A percentile compares a stretch with the other conserved stretches of the same genome.
Conservation (phyloP, 306 rosid genomes). For the Vicia villosa region DNA sequence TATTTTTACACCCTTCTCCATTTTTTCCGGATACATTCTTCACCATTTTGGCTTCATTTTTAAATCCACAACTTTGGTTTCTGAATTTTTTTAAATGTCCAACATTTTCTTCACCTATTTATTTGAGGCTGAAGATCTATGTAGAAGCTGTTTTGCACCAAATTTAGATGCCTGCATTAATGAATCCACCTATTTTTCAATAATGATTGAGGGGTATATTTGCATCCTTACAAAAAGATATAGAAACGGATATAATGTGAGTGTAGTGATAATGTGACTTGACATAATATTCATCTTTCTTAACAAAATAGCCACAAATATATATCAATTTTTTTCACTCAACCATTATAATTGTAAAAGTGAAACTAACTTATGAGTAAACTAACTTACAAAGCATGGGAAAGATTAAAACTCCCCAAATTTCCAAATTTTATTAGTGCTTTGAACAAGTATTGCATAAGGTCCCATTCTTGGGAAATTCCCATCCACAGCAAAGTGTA, state of each 20-base stretch:
- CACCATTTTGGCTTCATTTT: too few relatives aligned
- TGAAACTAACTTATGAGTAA: neutral
- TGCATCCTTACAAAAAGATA: neutral
- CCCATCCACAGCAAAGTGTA: neutral
- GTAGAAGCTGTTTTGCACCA: too few relatives aligned
- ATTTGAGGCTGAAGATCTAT: neutral
- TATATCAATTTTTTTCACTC: neutral
- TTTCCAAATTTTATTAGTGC: neutral
- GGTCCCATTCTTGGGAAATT: neutral
- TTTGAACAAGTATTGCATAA: neutral
- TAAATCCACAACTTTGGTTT: too few relatives aligned
- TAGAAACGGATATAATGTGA: neutral
- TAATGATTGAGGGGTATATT: neutral
- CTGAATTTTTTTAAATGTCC: too few relatives aligned
- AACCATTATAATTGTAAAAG: neutral
- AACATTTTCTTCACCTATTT: neutral
- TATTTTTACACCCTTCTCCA: too few relatives aligned
- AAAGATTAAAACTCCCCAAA: neutral
- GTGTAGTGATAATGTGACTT: neutral
- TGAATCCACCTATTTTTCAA: neutral
- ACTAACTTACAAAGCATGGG: neutral
- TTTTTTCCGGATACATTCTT: too few relatives aligned
- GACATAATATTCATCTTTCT: neutral
- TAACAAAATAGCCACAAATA: neutral
- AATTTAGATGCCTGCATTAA: neutral